Base-by-base conservation (phyloP, 352 stramenopile species). In the Globisporangium okanoganense region DNA sequence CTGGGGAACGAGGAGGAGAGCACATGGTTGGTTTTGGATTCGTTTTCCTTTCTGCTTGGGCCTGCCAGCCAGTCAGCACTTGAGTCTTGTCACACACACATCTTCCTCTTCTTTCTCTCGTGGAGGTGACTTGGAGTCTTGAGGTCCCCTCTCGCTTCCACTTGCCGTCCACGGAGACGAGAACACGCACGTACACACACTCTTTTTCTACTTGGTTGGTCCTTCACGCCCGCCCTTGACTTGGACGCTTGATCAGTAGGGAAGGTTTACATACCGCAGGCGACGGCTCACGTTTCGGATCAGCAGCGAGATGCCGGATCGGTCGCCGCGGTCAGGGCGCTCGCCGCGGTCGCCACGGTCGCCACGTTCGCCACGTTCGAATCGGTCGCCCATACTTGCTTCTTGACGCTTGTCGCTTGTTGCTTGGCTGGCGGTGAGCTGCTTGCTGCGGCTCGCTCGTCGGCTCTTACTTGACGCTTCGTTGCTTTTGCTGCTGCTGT, bases 231-330 rank as follows among this genome's bases (percentile, higher is more conserved):
- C 43, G 14, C 12, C 16, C 18, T 40, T 45, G 13, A 44, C 41
- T 54, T 18, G 51, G 6, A n/a, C 38, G 43, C 27, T 31, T 47
- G 35, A 27, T 40, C 29, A 33, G 29, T 6, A 40, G 14, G 38
- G 35, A 40, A 14, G 35, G 35, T 24, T 18, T 35, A 71, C 71
- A 56, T 69, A 94, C 85, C 82, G 72, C 67, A 97, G 81, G 29
- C 91, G 84, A 48, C 85, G 86, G 66, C 88, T 95, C 56, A 98
- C 78, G 70, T 98, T 98, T 64, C 95, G 87, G 50, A 98, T 89
- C 24, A 98, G 72, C 36, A 98, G 79, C 62, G 88, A 97, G 44
- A 98, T 95, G 43, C 92, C 93, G 61, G 90, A 63, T 36, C 78
- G 76, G 47, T 85, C 76, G 56, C 75, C 68, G 61, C 71, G 70